These are phyloP conservation scores for Phialemoniopsis sp. DNA, from an alignment of 2,329 filamentous ascomycete genomes.

Conservation along the genomic window DNA sequence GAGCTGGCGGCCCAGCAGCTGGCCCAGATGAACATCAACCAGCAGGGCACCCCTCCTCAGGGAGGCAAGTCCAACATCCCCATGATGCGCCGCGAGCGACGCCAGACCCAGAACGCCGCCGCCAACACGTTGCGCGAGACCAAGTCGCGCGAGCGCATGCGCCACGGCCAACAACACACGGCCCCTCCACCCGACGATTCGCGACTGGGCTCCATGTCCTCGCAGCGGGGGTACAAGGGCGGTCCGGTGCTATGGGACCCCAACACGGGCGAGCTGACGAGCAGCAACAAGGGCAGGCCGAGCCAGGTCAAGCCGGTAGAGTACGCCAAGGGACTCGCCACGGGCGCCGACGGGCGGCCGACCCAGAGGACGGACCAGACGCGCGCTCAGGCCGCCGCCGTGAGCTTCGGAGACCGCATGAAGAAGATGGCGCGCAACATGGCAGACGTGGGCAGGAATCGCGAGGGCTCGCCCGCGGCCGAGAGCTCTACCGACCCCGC, in stretches of 20 bases:
- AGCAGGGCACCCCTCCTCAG: slow-evolving; percentile 14
- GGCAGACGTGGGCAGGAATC: slow-evolving; percentile 8
- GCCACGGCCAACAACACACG: slow-evolving; percentile 15
- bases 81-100: slow-evolving; percentile 46
- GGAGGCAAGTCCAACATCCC: slow-evolving; percentile 42
- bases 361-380: slow-evolving; percentile 15
- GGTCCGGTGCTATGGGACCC: slow-evolving; percentile 57
- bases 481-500: slow-evolving; percentile 26
- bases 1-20: slow-evolving; percentile 5
- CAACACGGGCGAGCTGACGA: slow-evolving; percentile 62
- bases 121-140: slow-evolving; percentile 30
- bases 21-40: slow-evolving; percentile 7
- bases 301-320: slow-evolving; percentile 53
- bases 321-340: slow-evolving; percentile 31
- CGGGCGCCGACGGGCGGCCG: slow-evolving; percentile 18
- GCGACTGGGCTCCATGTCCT: neutral
- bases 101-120: slow-evolving; percentile 36
- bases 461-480: slow-evolving; percentile 18
- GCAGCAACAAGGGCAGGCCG: slow-evolving; percentile 48
- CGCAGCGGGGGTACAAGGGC: slow-evolving; percentile 16
- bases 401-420: slow-evolving; percentile 40
- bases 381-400: slow-evolving; percentile 21
- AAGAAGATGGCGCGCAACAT: slow-evolving; percentile 24
- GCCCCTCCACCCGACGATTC: slow-evolving; percentile 14
- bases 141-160: slow-evolving; percentile 28